Evolutionary conservation across 1,284 basidiomycete genomes (phyloP), one percentile per base, ranked within the genome.

Genomic region (Fomitiporia mediterranea): DNA sequence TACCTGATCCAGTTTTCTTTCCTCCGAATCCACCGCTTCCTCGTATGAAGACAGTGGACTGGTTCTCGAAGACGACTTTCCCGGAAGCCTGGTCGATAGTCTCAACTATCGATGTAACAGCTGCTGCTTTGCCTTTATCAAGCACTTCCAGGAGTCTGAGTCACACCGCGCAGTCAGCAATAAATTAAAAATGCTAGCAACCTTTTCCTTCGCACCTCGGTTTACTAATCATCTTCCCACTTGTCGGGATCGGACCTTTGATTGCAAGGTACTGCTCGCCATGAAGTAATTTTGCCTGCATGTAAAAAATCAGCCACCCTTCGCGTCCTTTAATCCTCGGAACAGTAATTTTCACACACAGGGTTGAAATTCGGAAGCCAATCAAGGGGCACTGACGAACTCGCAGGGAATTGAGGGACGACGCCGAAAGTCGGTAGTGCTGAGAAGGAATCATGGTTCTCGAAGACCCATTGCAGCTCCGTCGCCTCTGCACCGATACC

Each of bases 241-340:
- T 86, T 0, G 91, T 94, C 0, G 96, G 95, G 62, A 98, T 91
- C 0, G 89, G 85, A 1, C 76, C 85, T 67, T 91, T 90, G 72
- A 99, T 94, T 60, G 84, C 79, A 60, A 99, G 76, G 71, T 93
- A 98, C 69, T 99, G 97, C 71, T 99, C 96, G 57, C 96, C 96
- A 71, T 99, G 97, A 27, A 99, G 80, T n/a, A 99, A 78, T 74
- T 94, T 98, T 60, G 94, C 91, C 81, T 91, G 64, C 51, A 27
- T 65, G 44, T 15, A 61, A 48, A 63, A 60, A 59, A 40, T 62
- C 44, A 48, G 58, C 58, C 2, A 65, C 46, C 13, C 27, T 21
- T 15, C 47, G 34, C 32, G 49, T 38, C 42, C 42, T 30, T n/a
- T 35, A 28, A 17, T 11, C 3, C 35, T 17, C n/a, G 51, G 54